A percentile compares a stretch with the other conserved stretches of the same genome.
phyloP scores from a whole-genome alignment of 177 flowering plant genomes.

The Vitis hybrid region DNA sequence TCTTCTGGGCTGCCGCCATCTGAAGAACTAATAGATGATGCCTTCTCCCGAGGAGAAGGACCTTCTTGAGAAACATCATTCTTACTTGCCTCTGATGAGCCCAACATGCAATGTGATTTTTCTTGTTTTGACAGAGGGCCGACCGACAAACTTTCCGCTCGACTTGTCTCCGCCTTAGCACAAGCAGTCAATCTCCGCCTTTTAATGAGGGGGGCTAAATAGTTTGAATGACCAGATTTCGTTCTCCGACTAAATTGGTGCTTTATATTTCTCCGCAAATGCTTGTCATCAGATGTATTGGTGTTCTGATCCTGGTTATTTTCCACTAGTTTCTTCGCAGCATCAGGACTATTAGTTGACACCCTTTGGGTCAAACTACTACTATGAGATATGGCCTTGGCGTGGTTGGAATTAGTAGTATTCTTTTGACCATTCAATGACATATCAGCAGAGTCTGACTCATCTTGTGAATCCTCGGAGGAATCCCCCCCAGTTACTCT shows the following conservation, averaged over 20 bases:
- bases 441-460: constrained; percentile 16
- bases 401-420: constrained; percentile 11
- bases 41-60: constrained; percentile 19
- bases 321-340: constrained; percentile 12
- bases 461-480: constrained; percentile 20
- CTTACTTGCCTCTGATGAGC: constrained; percentile 16
- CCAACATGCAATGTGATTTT: constrained; percentile 5
- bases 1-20: constrained; percentile 22
- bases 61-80: constrained; percentile 10
- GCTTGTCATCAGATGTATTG: constrained; percentile 12
- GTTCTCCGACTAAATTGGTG: constrained; percentile 32
- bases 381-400: constrained; percentile 6
- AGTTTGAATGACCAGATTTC: constrained; percentile 23
- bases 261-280: constrained; percentile 18
- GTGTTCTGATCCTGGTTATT: constrained; percentile 9
- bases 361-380: constrained; percentile 15
- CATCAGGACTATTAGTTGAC: constrained; percentile 12
- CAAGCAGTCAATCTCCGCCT: constrained; percentile 38
- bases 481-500: constrained; percentile 18
- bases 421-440: constrained; percentile 9
- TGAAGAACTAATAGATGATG: constrained; percentile 14
- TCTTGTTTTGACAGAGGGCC: constrained; percentile 17
- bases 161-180: constrained; percentile 23
- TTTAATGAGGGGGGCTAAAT: constrained; percentile 34
- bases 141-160: constrained; percentile 3